These are phyloP conservation scores for Phaeodactylum tricornutum DNA, from an alignment of 108 stramenopile genomes.

Conservation along the genomic window DNA sequence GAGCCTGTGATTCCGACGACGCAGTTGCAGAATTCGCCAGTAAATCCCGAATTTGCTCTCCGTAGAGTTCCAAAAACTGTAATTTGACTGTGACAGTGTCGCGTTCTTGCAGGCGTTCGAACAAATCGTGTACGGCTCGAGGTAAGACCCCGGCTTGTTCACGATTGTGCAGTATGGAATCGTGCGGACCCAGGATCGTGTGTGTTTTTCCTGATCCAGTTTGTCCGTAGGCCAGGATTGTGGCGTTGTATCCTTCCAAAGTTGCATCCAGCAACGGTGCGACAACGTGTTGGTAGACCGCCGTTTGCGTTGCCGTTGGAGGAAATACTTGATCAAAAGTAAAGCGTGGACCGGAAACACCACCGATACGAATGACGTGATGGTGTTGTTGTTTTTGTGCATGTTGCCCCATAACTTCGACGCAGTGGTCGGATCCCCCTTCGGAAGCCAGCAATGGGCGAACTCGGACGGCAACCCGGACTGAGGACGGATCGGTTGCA, in stretches of 20 bases:
- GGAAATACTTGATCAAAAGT: slow-evolving; percentile 64
- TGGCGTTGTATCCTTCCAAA: slow-evolving; percentile 94
- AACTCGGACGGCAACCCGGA: slow-evolving; percentile 73
- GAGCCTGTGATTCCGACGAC: too few relatives aligned
- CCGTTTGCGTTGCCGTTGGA: slow-evolving; percentile 26
- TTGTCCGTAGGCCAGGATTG: slow-evolving; percentile 94
- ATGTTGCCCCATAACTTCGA: slow-evolving; percentile 37
- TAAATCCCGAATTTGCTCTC: slow-evolving; percentile 89
- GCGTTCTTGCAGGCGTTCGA: slow-evolving; percentile 23
- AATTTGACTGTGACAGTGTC: slow-evolving; percentile 38
- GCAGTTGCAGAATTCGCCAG: slow-evolving; percentile 24
- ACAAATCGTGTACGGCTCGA: slow-evolving; percentile 53
- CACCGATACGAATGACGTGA: background rate
- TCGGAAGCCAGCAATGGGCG: slow-evolving; percentile 66
- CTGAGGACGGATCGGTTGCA: too few relatives aligned
- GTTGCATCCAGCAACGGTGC: slow-evolving; percentile 46
- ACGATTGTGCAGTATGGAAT: slow-evolving; percentile 23
- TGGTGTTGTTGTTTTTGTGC: slow-evolving; percentile 2
- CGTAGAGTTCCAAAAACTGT: slow-evolving; percentile 81
- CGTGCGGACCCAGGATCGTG: slow-evolving; percentile 37
- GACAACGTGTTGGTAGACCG: slow-evolving; percentile 40
- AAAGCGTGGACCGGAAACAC: slow-evolving; percentile 26
- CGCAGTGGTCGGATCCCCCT: slow-evolving; percentile 41
- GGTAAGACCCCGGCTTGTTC: slow-evolving; percentile 64
- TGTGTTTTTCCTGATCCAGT: slow-evolving; percentile 87